A percentile compares a stretch with the other conserved stretches of the same genome.
phyloP scores from a whole-genome alignment of 495 filamentous ascomycete species.

The Arthonia radiata region DNA sequence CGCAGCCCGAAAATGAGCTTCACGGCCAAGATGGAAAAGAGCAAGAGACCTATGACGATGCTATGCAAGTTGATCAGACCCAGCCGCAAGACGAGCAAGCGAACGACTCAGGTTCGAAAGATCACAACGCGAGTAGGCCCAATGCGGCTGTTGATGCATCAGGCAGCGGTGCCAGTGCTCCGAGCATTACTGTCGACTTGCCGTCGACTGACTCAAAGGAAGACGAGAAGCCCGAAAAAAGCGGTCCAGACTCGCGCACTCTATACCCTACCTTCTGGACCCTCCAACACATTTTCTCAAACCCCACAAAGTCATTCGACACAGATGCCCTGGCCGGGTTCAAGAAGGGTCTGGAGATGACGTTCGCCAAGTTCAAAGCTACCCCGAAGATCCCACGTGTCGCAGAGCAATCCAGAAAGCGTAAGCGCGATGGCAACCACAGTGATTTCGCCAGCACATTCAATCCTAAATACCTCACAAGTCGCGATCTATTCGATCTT shows the following conservation, averaged over 20 bases:
- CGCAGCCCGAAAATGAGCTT: conserved; percentile 20
- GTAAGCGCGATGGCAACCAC: conserved; percentile 39
- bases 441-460: conserved; percentile 46
- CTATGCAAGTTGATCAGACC: conserved; percentile 29
- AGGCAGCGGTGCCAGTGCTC: neutral
- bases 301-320: conserved; percentile 60
- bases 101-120: conserved; percentile 3
- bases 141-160: conserved; percentile 2
- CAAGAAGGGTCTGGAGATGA: conserved; percentile 50
- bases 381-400: conserved; percentile 43
- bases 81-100: conserved; percentile 7
- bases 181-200: neutral
- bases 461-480: conserved; percentile 94
- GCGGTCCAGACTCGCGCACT: conserved; percentile 35
- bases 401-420: conserved; percentile 39
- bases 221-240: too few relatives aligned
- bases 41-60: conserved; percentile 29
- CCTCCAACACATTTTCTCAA: conserved; percentile 73
- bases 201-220: conserved; percentile 3
- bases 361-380: conserved; percentile 51
- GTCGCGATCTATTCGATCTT: conserved; percentile 77
- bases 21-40: conserved; percentile 18
- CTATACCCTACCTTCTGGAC: conserved; percentile 91
- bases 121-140: conserved; percentile 4
- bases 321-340: conserved; percentile 44